Percentiles rank a stretch among this genome's conserved stretches.
Evolutionary conservation across 2,329 filamentous ascomycete species (phyloP).

Genomic region (Whalleya microplaca): DNA sequence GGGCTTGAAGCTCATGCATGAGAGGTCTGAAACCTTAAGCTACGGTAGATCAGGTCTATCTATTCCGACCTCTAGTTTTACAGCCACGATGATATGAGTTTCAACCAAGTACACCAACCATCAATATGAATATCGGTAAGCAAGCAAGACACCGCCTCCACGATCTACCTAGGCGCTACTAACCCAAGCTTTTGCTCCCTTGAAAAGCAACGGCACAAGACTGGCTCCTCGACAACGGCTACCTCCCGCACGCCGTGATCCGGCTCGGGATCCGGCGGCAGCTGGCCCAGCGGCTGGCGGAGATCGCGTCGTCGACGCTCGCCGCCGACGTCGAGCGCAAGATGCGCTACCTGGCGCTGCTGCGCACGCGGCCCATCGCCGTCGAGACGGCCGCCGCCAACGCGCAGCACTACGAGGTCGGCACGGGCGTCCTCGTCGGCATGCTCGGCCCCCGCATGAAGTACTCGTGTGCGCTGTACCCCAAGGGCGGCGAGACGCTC

Average conservation of each 20-base stretch:
- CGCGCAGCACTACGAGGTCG: conserved; percentile 74
- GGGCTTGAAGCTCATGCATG: too few relatives aligned
- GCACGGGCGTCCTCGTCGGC: conserved; percentile 63
- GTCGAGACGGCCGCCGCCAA: conserved; percentile 69
- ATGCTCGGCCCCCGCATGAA: conserved; percentile 73
- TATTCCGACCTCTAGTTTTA: too few relatives aligned
- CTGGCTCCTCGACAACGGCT: conserved; percentile 66
- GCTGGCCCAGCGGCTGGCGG: conserved; percentile 60
- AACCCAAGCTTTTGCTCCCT: not conserved
- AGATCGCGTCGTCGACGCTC: conserved; percentile 58
- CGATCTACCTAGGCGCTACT: not conserved
- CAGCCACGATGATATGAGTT: too few relatives aligned
- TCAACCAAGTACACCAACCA: too few relatives aligned
- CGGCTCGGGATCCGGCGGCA: conserved; percentile 69
- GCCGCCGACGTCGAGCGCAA: conserved; percentile 59
- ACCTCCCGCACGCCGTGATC: conserved; percentile 65
- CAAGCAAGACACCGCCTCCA: not conserved
- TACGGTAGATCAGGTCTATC: too few relatives aligned
- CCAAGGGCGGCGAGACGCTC: conserved; percentile 63
- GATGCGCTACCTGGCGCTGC: conserved; percentile 63
- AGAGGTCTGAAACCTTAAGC: too few relatives aligned
- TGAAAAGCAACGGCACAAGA: conserved; percentile 43
- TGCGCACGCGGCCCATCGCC: conserved; percentile 68
- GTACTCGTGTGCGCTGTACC: conserved; percentile 71
- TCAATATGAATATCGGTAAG: not conserved